A percentile compares a stretch with the other conserved stretches of the same genome.
phyloP scores from a whole-genome alignment of 169 alveolate genomes.

The Eimeria tenella region DNA sequence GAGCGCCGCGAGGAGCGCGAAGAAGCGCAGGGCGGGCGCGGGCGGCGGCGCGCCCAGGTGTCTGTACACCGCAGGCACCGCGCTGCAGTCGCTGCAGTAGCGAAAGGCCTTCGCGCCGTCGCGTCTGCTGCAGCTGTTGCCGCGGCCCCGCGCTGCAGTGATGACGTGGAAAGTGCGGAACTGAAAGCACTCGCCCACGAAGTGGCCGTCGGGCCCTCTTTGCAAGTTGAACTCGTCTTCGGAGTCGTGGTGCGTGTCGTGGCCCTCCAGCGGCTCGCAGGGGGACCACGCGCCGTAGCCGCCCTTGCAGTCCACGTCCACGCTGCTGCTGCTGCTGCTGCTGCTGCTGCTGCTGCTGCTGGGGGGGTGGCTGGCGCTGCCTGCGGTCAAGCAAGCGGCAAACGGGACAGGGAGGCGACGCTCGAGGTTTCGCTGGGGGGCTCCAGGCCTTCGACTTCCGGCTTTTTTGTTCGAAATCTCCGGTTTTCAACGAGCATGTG shows the following conservation, averaged over 20 bases:
- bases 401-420: too few relatives aligned
- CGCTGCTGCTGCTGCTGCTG: conserved; percentile 27
- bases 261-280: conserved; percentile 78
- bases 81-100: conserved; percentile 68
- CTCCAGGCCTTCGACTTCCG: too few relatives aligned
- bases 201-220: conserved; percentile 59
- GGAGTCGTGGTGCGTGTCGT: conserved; percentile 71
- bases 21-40: neutral
- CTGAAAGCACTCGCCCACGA: conserved; percentile 51
- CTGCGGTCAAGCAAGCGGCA: too few relatives aligned
- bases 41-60: conserved; percentile 50
- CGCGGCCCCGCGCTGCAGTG: conserved; percentile 30
- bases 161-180: conserved; percentile 30
- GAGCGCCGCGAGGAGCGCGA: conserved; percentile 22
- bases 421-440: too few relatives aligned
- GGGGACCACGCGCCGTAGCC: conserved; percentile 73
- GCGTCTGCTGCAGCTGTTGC: conserved; percentile 23
- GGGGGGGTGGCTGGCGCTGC: too few relatives aligned
- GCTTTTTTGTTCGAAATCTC: too few relatives aligned
- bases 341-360: conserved; percentile 27
- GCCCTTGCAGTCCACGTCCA: conserved; percentile 70
- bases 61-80: conserved; percentile 62
- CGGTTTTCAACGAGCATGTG: too few relatives aligned
- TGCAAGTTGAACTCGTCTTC: conserved; percentile 68
- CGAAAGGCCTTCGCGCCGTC: conserved; percentile 62